Percentiles rank a stretch among this genome's conserved stretches.
Conservation (phyloP, 176 grass and related monocot genomes). For the Hordeum vulgare region MorexV3_pseudomolecules_assembly NC_058523.1:47567507-47568006, state of each 20-base stretch:
- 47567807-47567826: slow-evolving; percentile 76
- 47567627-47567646: slow-evolving; percentile 70
- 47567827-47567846: slow-evolving; percentile 12
- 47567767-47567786: slow-evolving; percentile 82
- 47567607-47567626: slow-evolving; percentile 62
- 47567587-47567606: slow-evolving; percentile 68
- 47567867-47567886: neutral
- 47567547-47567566: slow-evolving; percentile 17
- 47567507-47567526: slow-evolving; percentile 53
- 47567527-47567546: too few relatives aligned
- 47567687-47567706: slow-evolving; percentile 88
- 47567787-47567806: slow-evolving; percentile 73
- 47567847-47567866: neutral
- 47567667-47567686: slow-evolving; percentile 92
- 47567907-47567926: neutral
- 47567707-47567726: slow-evolving; percentile 81
- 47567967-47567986: slow-evolving; percentile 12
- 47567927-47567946: neutral
- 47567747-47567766: slow-evolving; percentile 92
- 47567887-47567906: neutral
- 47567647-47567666: slow-evolving; percentile 91
- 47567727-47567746: slow-evolving; percentile 87
- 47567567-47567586: slow-evolving; percentile 51
- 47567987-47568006: neutral
- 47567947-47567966: neutral